phyloP scores from a whole-genome alignment of 2,329 filamentous ascomycete species.

The Capronia epimyces region DNA sequence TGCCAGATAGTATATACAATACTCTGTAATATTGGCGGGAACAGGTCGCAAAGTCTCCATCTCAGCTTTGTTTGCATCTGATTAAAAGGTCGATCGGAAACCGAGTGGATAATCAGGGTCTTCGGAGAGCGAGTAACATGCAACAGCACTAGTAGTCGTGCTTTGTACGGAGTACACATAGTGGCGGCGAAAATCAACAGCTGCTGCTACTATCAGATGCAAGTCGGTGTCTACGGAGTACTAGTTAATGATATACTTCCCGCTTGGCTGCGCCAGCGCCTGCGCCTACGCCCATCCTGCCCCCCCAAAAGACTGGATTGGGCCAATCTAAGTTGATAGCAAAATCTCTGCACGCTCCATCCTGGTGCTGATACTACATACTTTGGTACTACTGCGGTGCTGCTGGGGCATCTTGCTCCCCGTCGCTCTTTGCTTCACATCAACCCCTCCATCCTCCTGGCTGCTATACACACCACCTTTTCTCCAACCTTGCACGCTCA shows the following conservation, averaged over 20 bases:
- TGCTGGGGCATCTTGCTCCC: conserved; percentile 1
- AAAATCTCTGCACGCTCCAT: conserved; percentile 23
- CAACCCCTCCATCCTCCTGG: conserved; percentile 1
- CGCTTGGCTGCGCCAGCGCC: background rate
- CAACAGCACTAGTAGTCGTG: background rate
- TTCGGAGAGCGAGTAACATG: background rate
- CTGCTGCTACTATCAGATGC: background rate
- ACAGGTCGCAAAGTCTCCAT: no score
- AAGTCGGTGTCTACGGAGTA: background rate
- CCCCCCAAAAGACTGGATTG: conserved; percentile 2
- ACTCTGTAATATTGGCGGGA: no score
- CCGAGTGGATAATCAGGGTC: background rate
- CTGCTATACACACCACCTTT: conserved; percentile 13
- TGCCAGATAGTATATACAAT: background rate
- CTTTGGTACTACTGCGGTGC: background rate
- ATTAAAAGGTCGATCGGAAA: background rate
- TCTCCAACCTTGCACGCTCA: conserved; percentile 12
- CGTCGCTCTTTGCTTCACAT: background rate
- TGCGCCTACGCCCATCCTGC: background rate
- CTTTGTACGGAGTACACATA: background rate
- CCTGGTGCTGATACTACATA: conserved; percentile 1
- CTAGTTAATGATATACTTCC: conserved; percentile 3
- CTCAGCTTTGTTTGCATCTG: background rate
- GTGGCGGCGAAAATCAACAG: background rate
- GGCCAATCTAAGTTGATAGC: conserved; percentile 24